Evolutionary conservation across 148 eudicot genomes (phyloP), one percentile per base, ranked within the genome.

Genomic region (Dianthus caryophyllus): DNA sequence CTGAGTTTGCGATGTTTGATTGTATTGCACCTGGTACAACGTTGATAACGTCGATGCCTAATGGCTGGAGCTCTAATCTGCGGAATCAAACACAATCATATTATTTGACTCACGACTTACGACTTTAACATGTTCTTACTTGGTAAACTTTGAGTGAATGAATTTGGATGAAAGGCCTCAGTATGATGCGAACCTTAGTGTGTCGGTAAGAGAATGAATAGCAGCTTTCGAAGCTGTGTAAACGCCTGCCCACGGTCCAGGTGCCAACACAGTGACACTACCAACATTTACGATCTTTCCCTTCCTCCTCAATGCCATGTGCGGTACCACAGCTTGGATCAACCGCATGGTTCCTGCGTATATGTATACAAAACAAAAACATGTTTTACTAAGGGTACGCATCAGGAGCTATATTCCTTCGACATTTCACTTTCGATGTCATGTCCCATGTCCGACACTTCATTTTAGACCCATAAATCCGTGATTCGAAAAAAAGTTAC

Each of bases 221-320:
- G 97, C 92, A 73, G 97, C 93, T 84, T 89, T 92, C 16, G 97
- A 87, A 39, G 96, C 88, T 68, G 83, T 75, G 73, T 92, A 92
- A 61, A 76, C 82, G 63, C 97, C 97, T 67, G 80, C 81, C 97
- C 97, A 92, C 18, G 97, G 97, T 59, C 82, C 77, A 30, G 97
- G 89, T 51, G 81, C 86, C 81, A 89, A 69, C 31, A 53, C 96
- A 39, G 84, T 64, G 49, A 87, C 81, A 77, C 97, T 92, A 69
- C 94, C 97, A 58, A 89, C 63, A 72, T 92, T 92, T 36, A 92
- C 97, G 51, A 92, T 89, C 75, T 85, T 92, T 18, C 97, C 97
- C 71, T 79, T 82, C 80, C 67, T 85, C 74, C 89, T 85, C 49
- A 78, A 78, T 65, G 83, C 85, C 97, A 92, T 92, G 75, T 87